These are phyloP conservation scores for Phytophthora ohioensis DNA, from an alignment of 352 stramenopile genomes.

Conservation along the genomic window DNA sequence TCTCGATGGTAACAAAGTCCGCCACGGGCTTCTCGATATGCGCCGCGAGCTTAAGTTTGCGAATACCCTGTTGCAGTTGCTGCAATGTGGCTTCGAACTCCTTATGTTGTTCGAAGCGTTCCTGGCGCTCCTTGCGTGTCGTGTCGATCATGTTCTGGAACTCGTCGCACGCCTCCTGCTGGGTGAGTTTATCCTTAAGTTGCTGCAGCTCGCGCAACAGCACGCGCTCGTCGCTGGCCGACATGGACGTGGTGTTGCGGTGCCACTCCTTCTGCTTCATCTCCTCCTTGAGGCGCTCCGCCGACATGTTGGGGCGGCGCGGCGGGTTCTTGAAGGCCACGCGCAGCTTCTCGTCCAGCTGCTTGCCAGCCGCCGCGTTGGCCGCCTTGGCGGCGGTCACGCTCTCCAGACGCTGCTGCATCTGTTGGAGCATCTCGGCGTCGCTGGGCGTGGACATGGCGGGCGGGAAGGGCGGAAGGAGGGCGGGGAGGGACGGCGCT, in stretches of 20 bases:
- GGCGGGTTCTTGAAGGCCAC: slow-evolving; percentile 75
- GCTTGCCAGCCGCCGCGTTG: slow-evolving; percentile 69
- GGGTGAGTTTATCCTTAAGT: slow-evolving; percentile 64
- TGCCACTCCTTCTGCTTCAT: slow-evolving; percentile 68
- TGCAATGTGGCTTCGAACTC: slow-evolving; percentile 57
- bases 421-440: slow-evolving; percentile 58
- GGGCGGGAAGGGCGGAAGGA: slow-evolving; percentile 4
- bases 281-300: slow-evolving; percentile 60
- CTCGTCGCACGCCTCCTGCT: slow-evolving; percentile 56
- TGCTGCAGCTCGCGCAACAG: slow-evolving; percentile 73
- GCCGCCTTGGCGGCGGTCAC: slow-evolving; percentile 45
- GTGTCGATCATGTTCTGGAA: slow-evolving; percentile 74
- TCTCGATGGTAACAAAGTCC: slow-evolving; percentile 62
- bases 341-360: slow-evolving; percentile 78
- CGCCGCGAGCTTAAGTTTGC: slow-evolving; percentile 63
- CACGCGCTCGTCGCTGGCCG: slow-evolving; percentile 73
- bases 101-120: slow-evolving; percentile 68
- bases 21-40: slow-evolving; percentile 44
- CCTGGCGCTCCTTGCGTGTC: slow-evolving; percentile 61
- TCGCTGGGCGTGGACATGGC: slow-evolving; percentile 50
- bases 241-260: slow-evolving; percentile 80
- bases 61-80: slow-evolving; percentile 56
- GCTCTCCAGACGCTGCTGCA: slow-evolving; percentile 59
- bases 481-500: slow-evolving; percentile 6
- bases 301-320: slow-evolving; percentile 63